These are phyloP conservation scores for Herpetomonas tarakana DNA, from an alignment of 208 protist genomes.

Conservation along the genomic window DNA sequence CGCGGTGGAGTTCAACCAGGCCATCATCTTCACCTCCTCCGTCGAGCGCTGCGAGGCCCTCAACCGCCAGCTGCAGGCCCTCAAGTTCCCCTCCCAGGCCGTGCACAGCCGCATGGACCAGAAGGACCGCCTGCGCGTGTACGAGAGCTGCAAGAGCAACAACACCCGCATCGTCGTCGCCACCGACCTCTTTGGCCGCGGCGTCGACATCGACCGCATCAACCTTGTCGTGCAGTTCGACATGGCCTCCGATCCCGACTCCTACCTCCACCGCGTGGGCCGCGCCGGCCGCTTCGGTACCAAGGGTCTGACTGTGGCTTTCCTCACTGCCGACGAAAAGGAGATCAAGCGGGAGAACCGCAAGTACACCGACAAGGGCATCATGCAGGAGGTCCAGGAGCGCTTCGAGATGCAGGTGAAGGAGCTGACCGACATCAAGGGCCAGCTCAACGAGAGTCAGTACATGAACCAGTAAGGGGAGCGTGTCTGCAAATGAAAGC, in stretches of 20 bases:
- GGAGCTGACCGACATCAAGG: constrained; percentile 93
- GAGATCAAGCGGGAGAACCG: constrained; percentile 86
- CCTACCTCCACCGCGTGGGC: constrained; percentile 98
- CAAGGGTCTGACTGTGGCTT: constrained; percentile 99
- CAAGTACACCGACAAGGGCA: constrained; percentile 83
- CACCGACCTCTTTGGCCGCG: constrained; percentile 99
- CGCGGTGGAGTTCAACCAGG: constrained; percentile 99
- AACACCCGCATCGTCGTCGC: constrained; percentile 98
- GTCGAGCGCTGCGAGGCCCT: constrained; percentile 94
- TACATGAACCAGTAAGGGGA: constrained; percentile 87
- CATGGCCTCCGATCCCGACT: constrained; percentile 97
- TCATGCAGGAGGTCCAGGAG: constrained; percentile 96
- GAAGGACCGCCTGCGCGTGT: constrained; percentile 86
- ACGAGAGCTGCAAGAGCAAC: constrained; percentile 98
- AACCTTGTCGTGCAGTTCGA: constrained; percentile 99
- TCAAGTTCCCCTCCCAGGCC: constrained; percentile 96
- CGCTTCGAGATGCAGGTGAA: constrained; percentile 98
- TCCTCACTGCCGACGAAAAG: constrained; percentile 95
- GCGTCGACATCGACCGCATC: constrained; percentile 99
- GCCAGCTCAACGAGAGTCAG: constrained; percentile 86
- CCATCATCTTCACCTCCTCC: constrained; percentile 99
- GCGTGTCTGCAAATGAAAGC: not conserved
- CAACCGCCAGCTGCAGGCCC: constrained; percentile 93
- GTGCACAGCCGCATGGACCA: constrained; percentile 96
- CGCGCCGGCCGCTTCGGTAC: constrained; percentile 99